phyloP scores from a whole-genome alignment of 192 early-diverging fungal genomes.

The Coemansia guatemalensis region DNA sequence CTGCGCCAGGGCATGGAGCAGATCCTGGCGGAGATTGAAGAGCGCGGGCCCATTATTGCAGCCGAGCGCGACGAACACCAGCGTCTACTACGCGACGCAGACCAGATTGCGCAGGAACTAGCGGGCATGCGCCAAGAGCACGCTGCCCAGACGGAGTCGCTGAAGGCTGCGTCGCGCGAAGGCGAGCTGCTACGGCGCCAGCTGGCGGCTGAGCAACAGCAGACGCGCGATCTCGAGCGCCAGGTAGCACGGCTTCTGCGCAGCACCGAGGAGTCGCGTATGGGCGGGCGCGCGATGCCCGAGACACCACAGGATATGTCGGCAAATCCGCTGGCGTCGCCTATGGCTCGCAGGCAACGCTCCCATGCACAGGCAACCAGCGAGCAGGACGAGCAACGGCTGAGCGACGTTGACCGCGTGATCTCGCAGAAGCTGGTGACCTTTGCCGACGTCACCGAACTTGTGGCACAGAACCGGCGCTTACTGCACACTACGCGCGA shows the following conservation, averaged over 20 bases:
- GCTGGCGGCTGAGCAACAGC: constrained; percentile 52
- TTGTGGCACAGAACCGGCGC: constrained; percentile 63
- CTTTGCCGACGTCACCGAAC: constrained; percentile 54
- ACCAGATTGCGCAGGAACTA: constrained; percentile 55
- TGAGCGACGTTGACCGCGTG: constrained; percentile 53
- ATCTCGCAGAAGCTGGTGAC: constrained; percentile 58
- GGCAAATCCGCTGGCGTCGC: constrained; percentile 25
- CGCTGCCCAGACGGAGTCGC: constrained; percentile 20
- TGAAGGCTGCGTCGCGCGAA: constrained; percentile 38
- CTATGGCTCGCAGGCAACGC: constrained; percentile 7
- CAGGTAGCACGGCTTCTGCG: constrained; percentile 60
- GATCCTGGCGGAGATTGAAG: constrained; percentile 60
- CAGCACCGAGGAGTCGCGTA: constrained; percentile 53
- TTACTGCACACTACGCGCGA: constrained; percentile 62
- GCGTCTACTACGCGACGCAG: constrained; percentile 53
- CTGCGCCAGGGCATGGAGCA: constrained; percentile 59
- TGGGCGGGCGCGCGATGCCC: constrained; percentile 48
- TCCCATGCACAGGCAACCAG: background rate
- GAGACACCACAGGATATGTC: constrained; percentile 15
- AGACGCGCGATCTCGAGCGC: constrained; percentile 57
- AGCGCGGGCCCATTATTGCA: constrained; percentile 59
- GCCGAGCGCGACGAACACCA: constrained; percentile 60
- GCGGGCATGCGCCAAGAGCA: constrained; percentile 42
- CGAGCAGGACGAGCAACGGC: constrained; percentile 30
- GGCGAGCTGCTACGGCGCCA: constrained; percentile 50